Evolutionary conservation across 2,329 filamentous ascomycete genomes (phyloP).

Genomic region (Diaporthe nobilis): DNA sequence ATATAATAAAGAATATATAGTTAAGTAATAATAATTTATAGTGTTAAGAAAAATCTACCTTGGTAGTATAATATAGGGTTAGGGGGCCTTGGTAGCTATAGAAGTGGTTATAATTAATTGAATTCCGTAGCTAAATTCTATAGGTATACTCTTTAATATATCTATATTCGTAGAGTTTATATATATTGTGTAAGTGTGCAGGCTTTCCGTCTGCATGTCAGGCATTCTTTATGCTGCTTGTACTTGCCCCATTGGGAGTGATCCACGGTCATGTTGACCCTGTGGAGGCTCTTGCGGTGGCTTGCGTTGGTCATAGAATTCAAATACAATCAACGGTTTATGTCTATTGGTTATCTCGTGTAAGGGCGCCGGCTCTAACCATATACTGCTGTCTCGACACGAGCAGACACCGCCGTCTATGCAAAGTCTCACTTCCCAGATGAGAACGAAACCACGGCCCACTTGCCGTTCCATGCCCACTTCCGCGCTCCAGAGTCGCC

Average conservation of each 20-base stretch:
- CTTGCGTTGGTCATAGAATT: not conserved
- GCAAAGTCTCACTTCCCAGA: conserved; percentile 35
- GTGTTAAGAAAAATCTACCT: too few relatives aligned
- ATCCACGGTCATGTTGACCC: too few relatives aligned
- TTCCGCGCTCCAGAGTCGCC: conserved; percentile 79
- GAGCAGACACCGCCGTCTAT: not conserved
- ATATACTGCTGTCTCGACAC: not conserved
- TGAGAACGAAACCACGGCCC: conserved; percentile 92
- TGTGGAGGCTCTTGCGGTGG: not conserved
- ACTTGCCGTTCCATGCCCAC: conserved; percentile 98
- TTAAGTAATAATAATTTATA: too few relatives aligned
- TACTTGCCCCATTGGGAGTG: not conserved
- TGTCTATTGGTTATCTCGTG: not conserved
- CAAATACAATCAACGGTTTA: not conserved
- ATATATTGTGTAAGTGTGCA: conserved; percentile 23
- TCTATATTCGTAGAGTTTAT: not conserved
- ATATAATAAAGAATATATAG: too few relatives aligned
- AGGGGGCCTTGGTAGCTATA: too few relatives aligned
- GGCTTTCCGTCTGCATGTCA: not conserved
- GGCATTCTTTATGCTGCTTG: not conserved
- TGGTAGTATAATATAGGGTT: too few relatives aligned
- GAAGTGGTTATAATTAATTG: too few relatives aligned
- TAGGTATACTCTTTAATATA: too few relatives aligned
- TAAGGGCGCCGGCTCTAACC: not conserved
- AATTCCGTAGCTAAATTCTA: too few relatives aligned